Evolutionary conservation across 768 basidiomycete genomes (phyloP).

Genomic region (Sporobolomyces phaffii): DNA sequence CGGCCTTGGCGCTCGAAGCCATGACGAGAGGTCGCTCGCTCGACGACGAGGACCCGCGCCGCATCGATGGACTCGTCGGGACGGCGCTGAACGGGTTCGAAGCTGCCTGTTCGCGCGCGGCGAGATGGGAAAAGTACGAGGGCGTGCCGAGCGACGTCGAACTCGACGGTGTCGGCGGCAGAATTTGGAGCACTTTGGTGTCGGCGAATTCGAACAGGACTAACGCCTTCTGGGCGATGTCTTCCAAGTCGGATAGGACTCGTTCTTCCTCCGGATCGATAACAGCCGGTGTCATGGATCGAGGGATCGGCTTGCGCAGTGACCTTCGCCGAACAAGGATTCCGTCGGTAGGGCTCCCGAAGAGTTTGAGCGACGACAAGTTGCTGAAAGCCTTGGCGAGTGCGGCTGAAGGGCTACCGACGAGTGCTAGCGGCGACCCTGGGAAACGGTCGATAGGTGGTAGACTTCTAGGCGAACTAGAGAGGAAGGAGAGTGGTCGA

Average conservation of each 20-base stretch:
- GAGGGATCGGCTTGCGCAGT: conserved; percentile 34
- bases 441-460: conserved; percentile 28
- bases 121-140: conserved; percentile 33
- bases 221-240: conserved; percentile 90
- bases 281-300: conserved; percentile 15
- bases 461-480: conserved; percentile 36
- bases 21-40: conserved; percentile 30
- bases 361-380: conserved; percentile 47
- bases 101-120: conserved; percentile 34
- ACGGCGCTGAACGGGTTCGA: conserved; percentile 37
- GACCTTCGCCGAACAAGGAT: conserved; percentile 42
- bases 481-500: conserved; percentile 39
- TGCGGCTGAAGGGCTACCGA: conserved; percentile 42
- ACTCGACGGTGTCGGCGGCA: conserved; percentile 62
- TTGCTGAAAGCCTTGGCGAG: conserved; percentile 48
- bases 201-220: conserved; percentile 91
- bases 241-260: conserved; percentile 72
- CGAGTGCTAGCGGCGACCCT: conserved; percentile 44
- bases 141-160: conserved; percentile 34
- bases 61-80: conserved; percentile 31
- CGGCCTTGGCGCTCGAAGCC: conserved; percentile 28
- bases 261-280: conserved; percentile 61
- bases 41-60: conserved; percentile 44
- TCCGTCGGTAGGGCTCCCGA: conserved; percentile 44
- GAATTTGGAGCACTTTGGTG: conserved; percentile 75